Percentiles rank a stretch among this genome's conserved stretches.
These are phyloP conservation scores for Pholiota molesta DNA, from an alignment of 768 basidiomycete genomes.

Conservation along the genomic window DNA sequence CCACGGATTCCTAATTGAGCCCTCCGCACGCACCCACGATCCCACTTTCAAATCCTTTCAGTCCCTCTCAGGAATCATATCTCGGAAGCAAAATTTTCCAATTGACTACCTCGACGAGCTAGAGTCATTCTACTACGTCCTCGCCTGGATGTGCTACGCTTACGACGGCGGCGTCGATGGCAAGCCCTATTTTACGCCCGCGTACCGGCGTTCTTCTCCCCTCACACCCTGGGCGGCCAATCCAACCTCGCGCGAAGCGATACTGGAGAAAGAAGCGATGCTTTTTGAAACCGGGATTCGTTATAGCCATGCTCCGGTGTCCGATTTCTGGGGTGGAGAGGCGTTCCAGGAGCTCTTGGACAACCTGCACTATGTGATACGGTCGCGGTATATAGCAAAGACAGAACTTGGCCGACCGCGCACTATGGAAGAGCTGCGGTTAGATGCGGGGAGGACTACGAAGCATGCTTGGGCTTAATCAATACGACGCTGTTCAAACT, in stretches of 20 bases:
- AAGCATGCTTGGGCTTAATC: not conserved
- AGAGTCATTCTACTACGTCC: conserved; percentile 16
- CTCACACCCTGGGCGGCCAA: not conserved
- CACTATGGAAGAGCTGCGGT: not conserved
- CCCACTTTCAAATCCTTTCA: conserved; percentile 6
- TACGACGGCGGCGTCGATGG: not conserved
- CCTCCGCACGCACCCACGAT: not conserved
- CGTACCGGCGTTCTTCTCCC: not conserved
- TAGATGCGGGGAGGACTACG: conserved; percentile 2
- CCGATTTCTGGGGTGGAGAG: conserved; percentile 3
- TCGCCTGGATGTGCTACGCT: conserved; percentile 10
- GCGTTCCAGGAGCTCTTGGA: conserved; percentile 1
- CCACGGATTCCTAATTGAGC: not conserved
- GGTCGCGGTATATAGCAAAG: conserved; percentile 2
- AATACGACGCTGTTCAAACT: not conserved
- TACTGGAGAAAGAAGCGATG: conserved; percentile 12
- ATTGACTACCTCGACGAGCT: conserved; percentile 19
- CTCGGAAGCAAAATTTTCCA: not conserved
- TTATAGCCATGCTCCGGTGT: not conserved
- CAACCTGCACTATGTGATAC: not conserved
- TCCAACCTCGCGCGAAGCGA: not conserved
- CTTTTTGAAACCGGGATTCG: conserved; percentile 6
- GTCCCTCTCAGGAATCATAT: not conserved
- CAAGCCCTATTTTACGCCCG: not conserved
- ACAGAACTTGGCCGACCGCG: not conserved